A percentile compares a stretch with the other conserved stretches of the same genome.
Conservation (phyloP, 306 rosid genomes). For the Malus sylvestris region DNA sequence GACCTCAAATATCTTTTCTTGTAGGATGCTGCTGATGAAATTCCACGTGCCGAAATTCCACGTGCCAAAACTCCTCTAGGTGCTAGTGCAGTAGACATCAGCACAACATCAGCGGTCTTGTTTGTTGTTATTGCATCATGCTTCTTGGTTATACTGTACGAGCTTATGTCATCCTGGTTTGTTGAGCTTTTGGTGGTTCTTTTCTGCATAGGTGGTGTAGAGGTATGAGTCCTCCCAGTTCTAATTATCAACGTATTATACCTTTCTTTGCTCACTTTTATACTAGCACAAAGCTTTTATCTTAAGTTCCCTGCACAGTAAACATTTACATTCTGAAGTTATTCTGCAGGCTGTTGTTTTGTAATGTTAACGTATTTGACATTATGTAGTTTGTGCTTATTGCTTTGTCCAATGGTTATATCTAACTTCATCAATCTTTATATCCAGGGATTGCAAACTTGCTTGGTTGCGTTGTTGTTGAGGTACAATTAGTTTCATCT, state of each 20-base stretch:
- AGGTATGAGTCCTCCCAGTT: constrained; percentile 43
- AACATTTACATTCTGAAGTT: not conserved
- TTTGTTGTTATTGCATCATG: constrained; percentile 81
- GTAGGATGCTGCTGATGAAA: constrained; percentile 67
- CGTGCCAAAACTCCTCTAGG: constrained; percentile 25
- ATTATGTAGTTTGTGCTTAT: not conserved
- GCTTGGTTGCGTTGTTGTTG: constrained; percentile 75
- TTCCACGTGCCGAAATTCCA: constrained; percentile 27
- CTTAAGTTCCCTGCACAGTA: not conserved
- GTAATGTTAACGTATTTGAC: constrained; percentile 7
- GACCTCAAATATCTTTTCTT: constrained; percentile 14
- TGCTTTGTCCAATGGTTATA: constrained; percentile 7
- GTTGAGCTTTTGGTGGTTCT: constrained; percentile 82
- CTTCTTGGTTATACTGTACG: constrained; percentile 69
- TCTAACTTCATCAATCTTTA: constrained; percentile 27
- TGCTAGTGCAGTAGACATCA: constrained; percentile 62
- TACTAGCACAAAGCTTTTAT: constrained; percentile 4
- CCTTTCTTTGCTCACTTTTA: constrained; percentile 4
- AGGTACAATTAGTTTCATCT: constrained; percentile 40
- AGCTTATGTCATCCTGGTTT: constrained; percentile 83
- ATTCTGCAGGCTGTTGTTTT: constrained; percentile 3
- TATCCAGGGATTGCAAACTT: constrained; percentile 88
- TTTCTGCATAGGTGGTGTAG: constrained; percentile 87
- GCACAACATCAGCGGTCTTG: constrained; percentile 59
- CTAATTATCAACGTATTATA: not conserved